Evolutionary conservation across 2,329 filamentous ascomycete species (phyloP).

Genomic region (Claviceps spartinae): DNA sequence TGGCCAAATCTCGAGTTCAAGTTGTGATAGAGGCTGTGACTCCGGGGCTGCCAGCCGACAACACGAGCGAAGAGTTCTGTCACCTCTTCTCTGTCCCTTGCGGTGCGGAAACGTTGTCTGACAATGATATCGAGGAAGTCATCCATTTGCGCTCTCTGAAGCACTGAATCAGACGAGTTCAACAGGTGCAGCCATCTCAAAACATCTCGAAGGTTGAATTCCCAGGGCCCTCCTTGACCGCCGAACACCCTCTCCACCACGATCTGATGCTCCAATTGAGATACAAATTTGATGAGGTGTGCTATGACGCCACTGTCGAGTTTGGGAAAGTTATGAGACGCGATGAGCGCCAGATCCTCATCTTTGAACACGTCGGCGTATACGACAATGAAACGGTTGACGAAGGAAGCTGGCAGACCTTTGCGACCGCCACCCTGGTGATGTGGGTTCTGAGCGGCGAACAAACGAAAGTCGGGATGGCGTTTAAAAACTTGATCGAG

Average conservation of each 20-base stretch:
- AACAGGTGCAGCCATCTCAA: constrained; percentile 70
- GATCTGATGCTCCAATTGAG: constrained; percentile 60
- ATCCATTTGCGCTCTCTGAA: constrained; percentile 44
- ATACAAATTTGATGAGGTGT: constrained; percentile 67
- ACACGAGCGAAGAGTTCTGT: constrained; percentile 50
- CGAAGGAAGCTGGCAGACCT: constrained; percentile 86
- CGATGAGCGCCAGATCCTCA: constrained; percentile 72
- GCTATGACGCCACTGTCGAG: constrained; percentile 46
- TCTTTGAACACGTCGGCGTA: constrained; percentile 83
- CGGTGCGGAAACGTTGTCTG: constrained; percentile 70
- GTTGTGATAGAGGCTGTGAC: constrained; percentile 59
- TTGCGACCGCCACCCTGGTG: constrained; percentile 94
- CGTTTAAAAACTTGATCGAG: constrained; percentile 86
- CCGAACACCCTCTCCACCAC: constrained; percentile 45
- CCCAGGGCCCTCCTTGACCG: constrained; percentile 68
- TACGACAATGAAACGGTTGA: constrained; percentile 95
- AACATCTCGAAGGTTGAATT: constrained; percentile 86
- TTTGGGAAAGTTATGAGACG: constrained; percentile 58
- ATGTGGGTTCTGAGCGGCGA: constrained; percentile 94
- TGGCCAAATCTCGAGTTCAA: constrained; percentile 55
- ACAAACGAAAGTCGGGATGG: constrained; percentile 82
- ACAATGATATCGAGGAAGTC: constrained; percentile 78
- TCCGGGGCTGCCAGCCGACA: constrained; percentile 39
- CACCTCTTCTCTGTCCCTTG: constrained; percentile 52
- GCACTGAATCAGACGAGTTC: constrained; percentile 37